Evolutionary conservation across 2,329 filamentous ascomycete genomes (phyloP), one percentile per base, ranked within the genome.

Genomic region (Chrysosporium keratinophilum): DNA sequence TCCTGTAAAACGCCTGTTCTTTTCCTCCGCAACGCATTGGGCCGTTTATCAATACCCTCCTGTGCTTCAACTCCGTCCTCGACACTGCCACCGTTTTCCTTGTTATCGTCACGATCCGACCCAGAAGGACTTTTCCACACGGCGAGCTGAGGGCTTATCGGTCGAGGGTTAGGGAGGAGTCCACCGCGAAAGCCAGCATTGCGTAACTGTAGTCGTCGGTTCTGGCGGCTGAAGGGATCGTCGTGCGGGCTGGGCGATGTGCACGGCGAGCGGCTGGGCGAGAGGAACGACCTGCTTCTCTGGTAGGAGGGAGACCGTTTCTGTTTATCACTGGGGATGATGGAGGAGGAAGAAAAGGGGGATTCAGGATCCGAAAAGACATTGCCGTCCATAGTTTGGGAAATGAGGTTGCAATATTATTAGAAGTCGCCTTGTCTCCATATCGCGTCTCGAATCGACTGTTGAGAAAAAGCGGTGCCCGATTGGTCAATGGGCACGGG

Each of bases 1-100:
- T 67, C 66, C 50, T 63, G 62, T 40, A 68, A 39, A 15, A 67
- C 63, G 33, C 62, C 66, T 28, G 60, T 57, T 15, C 57, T 58
- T 39, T 59, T 59, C 20, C 56, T 58, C 15, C 56, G 50, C 20
- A 57, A 58, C 7, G 42, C 41, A 39, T 39, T 20, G 7, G 37
- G 17, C 10, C 11, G 9, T 15, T 15, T 17, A 2, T 45, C 40
- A 23, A 43, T 28, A n/a, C 39, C 35, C 43, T 17, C 19, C 15
- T 34, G 39, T 12, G 35, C 19, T 33, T 23, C 40, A 17, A 15
- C 39, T 35, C 20, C 45, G 41, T 40, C 39, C 14, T 39, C 37
- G 40, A 48, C 37, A 35, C 40, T 33, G 19, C 39, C 23, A 28
- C 23, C 33, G 51, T 60, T 57, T 50, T 62, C 61, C 52, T 60